A percentile compares a stretch with the other conserved stretches of the same genome.
These are phyloP conservation scores for Allantophomopsis cytisporea DNA, from an alignment of 2,329 filamentous ascomycete species.

Conservation along the genomic window DNA sequence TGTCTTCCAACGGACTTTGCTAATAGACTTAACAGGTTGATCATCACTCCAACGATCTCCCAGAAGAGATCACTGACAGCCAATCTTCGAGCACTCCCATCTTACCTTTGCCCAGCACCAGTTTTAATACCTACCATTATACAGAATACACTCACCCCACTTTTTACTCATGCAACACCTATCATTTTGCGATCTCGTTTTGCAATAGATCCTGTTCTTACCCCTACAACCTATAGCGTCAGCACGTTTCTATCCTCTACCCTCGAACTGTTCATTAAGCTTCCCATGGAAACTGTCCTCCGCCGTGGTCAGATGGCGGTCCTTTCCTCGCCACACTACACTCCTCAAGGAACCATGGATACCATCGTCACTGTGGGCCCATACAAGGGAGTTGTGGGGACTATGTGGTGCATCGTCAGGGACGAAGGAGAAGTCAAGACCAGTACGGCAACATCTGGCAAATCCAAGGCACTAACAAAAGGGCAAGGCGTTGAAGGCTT, in stretches of 20 bases:
- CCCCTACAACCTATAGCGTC: conserved; percentile 70
- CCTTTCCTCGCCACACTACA: conserved; percentile 38
- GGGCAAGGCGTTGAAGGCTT: conserved; percentile 40
- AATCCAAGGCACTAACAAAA: conserved; percentile 14
- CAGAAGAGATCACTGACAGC: conserved; percentile 62
- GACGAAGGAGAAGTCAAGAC: conserved; percentile 50
- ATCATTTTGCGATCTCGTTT: conserved; percentile 78
- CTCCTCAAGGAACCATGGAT: conserved; percentile 33
- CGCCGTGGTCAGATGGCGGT: conserved; percentile 76
- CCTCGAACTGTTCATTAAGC: conserved; percentile 69
- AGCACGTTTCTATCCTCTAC: conserved; percentile 71
- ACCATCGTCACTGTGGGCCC: conserved; percentile 70
- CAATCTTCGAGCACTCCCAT: conserved; percentile 66
- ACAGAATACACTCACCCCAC: conserved; percentile 70
- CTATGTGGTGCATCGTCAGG: conserved; percentile 74
- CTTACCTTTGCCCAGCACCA: conserved; percentile 55
- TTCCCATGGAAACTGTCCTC: conserved; percentile 85
- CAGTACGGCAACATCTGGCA: conserved; percentile 1
- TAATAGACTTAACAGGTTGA: conserved; percentile 16
- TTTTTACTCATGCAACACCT: conserved; percentile 72
- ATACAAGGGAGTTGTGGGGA: conserved; percentile 80
- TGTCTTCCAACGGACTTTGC: no score
- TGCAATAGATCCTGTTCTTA: conserved; percentile 67
- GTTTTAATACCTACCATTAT: conserved; percentile 76
- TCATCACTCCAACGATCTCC: conserved; percentile 68